phyloP scores from a whole-genome alignment of 2,329 filamentous ascomycete genomes.

The Fusarium clavum region DNA sequence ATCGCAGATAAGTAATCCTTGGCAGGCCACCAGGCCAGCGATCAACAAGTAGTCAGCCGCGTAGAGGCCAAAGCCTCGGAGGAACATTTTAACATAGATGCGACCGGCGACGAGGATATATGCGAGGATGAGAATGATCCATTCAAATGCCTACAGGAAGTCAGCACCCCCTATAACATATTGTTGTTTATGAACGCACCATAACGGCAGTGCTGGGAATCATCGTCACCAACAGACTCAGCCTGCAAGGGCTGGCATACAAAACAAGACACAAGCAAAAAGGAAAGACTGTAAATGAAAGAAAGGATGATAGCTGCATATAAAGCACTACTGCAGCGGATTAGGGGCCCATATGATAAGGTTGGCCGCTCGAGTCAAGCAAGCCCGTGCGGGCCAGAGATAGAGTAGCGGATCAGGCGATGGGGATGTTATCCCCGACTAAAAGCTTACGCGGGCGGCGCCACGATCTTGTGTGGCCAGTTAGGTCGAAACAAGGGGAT shows the following conservation, averaged over 20 bases:
- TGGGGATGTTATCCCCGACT: background rate
- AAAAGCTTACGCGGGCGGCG: background rate
- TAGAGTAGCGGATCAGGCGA: background rate
- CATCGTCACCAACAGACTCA: background rate
- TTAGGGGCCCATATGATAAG: background rate
- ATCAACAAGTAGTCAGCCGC: conserved; percentile 2
- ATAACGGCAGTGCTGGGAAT: conserved; percentile 15
- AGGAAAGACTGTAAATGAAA: no score
- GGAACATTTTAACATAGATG: background rate
- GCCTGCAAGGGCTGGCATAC: background rate
- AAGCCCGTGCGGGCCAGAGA: background rate
- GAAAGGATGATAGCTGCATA: background rate
- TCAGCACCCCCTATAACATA: background rate
- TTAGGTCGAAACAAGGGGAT: background rate
- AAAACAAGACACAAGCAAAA: no score
- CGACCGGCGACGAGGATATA: conserved; percentile 7
- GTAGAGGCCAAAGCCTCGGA: background rate
- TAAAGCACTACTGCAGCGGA: background rate
- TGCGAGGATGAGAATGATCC: conserved; percentile 2
- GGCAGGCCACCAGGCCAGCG: background rate
- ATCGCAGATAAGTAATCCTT: conserved; percentile 4
- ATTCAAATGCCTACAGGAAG: conserved; percentile 1
- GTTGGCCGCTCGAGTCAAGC: background rate
- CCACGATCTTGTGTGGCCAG: background rate
- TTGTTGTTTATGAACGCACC: background rate